phyloP scores from a whole-genome alignment of 805 yeast species.

The Tanozyma kutaoensis region DNA sequence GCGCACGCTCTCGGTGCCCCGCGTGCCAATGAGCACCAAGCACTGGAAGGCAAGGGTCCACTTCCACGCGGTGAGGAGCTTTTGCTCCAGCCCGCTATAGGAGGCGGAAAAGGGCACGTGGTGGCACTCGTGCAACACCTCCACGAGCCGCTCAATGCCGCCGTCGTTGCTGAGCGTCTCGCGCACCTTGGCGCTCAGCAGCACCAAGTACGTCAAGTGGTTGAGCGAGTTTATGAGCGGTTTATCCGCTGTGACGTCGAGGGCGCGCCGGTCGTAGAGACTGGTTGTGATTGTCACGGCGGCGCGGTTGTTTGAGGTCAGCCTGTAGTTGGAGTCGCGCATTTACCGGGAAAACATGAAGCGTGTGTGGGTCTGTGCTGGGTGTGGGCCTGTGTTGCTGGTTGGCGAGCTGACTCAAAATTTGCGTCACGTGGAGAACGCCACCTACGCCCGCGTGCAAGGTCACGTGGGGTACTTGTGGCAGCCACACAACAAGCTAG shows the following conservation, averaged over 20 bases:
- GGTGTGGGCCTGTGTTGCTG: too few species aligned
- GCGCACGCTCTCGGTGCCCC: constrained; percentile 82
- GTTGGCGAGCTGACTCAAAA: too few species aligned
- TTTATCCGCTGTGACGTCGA: constrained; percentile 79
- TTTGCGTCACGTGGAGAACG: too few species aligned
- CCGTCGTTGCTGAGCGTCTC: constrained; percentile 87
- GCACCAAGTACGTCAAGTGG: constrained; percentile 76
- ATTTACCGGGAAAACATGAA: too few species aligned
- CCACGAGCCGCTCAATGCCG: constrained; percentile 78
- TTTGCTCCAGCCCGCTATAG: constrained; percentile 20
- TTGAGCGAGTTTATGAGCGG: constrained; percentile 88
- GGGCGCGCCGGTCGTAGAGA: constrained; percentile 82
- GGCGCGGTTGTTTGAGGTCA: constrained; percentile 70
- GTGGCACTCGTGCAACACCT: constrained; percentile 73
- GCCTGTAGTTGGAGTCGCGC: constrained; percentile 85
- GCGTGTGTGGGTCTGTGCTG: too few species aligned
- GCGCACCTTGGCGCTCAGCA: constrained; percentile 78
- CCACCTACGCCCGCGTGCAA: too few species aligned
- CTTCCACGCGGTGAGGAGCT: constrained; percentile 78
- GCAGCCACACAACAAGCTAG: too few species aligned
- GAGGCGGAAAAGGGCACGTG: constrained; percentile 12
- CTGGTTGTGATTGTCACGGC: constrained; percentile 86
- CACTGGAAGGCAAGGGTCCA: constrained; percentile 96
- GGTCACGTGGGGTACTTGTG: too few species aligned
- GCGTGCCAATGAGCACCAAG: constrained; percentile 77